These are phyloP conservation scores for Pythium vanterpoolii DNA, from an alignment of 352 stramenopile genomes.

Conservation along the genomic window DNA sequence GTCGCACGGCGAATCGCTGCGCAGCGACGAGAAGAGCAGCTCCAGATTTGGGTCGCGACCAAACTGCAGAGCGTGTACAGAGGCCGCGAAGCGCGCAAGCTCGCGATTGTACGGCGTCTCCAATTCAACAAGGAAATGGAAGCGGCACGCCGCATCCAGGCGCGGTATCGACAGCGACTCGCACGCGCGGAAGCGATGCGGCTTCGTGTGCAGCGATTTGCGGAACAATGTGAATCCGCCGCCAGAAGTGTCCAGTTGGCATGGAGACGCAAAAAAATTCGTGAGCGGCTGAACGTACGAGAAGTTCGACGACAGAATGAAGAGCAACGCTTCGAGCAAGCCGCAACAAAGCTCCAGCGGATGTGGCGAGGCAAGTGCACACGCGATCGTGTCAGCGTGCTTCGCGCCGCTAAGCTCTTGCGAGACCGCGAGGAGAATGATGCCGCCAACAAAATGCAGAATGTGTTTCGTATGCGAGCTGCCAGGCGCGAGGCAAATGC, in stretches of 20 bases:
- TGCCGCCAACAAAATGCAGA: constrained; percentile 63
- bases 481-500: constrained; percentile 34
- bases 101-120: constrained; percentile 37
- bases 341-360: constrained; percentile 66
- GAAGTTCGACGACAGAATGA: constrained; percentile 11
- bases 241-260: constrained; percentile 38
- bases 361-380: constrained; percentile 59
- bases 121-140: constrained; percentile 50
- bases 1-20: constrained; percentile 39
- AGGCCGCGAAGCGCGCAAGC: constrained; percentile 50
- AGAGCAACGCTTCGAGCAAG: constrained; percentile 17
- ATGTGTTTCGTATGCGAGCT: constrained; percentile 41
- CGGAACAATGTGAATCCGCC: constrained; percentile 24
- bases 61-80: constrained; percentile 64
- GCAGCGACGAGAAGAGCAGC: constrained; percentile 44
- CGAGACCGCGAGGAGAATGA: constrained; percentile 37
- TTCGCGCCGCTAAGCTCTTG: constrained; percentile 28
- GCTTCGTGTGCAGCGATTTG: constrained; percentile 16
- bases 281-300: constrained; percentile 26
- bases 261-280: constrained; percentile 43
- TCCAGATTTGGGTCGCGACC: constrained; percentile 51
- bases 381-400: constrained; percentile 25
- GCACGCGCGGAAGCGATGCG: constrained; percentile 10
- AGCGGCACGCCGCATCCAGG: constrained; percentile 60
- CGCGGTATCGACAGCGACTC: constrained; percentile 37